These are phyloP conservation scores for Neurospora sp. DNA, from an alignment of 495 filamentous ascomycete genomes.

Conservation along the genomic window DNA sequence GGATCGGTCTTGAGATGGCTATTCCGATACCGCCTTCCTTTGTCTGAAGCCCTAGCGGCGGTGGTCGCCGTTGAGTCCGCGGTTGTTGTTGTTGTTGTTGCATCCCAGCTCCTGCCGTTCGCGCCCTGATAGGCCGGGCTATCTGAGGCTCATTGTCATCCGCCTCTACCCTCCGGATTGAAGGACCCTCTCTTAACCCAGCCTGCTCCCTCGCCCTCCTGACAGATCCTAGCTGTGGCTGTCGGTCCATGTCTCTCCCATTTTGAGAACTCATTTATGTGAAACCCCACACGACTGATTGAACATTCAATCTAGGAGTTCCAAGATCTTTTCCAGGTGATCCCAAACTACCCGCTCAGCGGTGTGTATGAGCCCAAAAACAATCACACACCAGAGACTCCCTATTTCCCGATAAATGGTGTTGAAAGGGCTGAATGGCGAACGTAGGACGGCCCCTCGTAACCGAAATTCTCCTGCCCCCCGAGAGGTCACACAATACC, in stretches of 20 bases:
- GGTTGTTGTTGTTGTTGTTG: slow-evolving; percentile 21
- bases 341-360: neutral
- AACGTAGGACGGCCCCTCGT: neutral
- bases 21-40: slow-evolving; percentile 35
- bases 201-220: slow-evolving; percentile 37
- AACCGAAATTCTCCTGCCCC: neutral
- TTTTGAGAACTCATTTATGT: slow-evolving; percentile 42
- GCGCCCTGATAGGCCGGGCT: slow-evolving; percentile 36
- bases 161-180: slow-evolving; percentile 9
- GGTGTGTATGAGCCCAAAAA: neutral
- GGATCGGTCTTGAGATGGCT: slow-evolving; percentile 43
- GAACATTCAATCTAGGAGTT: slow-evolving; percentile 11
- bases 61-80: slow-evolving; percentile 23
- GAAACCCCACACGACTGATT: slow-evolving; percentile 13
- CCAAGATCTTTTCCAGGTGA: neutral
- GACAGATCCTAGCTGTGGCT: slow-evolving; percentile 30
- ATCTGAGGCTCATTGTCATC: slow-evolving; percentile 38
- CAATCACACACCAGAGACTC: neutral
- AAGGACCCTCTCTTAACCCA: slow-evolving; percentile 11
- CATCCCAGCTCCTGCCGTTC: slow-evolving; percentile 16
- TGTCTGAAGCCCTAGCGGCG: slow-evolving; percentile 26
- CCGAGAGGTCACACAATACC: neutral
- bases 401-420: neutral
- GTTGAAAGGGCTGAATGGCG: neutral
- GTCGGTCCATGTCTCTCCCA: slow-evolving; percentile 37